These are phyloP conservation scores for Steccherinum ochraceum DNA, from an alignment of 768 basidiomycete genomes.

Conservation along the genomic window DNA sequence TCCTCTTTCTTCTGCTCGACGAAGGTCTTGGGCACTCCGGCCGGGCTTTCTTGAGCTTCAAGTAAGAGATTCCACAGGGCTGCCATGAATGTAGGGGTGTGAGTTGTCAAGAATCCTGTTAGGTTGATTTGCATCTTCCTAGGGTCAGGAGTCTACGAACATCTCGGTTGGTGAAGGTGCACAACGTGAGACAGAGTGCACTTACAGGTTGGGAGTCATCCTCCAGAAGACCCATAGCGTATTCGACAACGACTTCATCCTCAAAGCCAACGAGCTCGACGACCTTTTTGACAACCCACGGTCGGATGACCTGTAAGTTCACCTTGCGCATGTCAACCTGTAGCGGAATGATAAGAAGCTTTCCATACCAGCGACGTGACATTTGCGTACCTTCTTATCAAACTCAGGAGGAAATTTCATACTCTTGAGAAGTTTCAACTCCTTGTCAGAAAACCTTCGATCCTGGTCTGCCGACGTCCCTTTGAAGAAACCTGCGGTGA, in stretches of 20 bases:
- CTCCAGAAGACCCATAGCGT: constrained; percentile 91
- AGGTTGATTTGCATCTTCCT: constrained; percentile 94
- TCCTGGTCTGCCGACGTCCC: constrained; percentile 89
- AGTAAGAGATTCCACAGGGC: constrained; percentile 88
- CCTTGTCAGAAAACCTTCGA: constrained; percentile 92
- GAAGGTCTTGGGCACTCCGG: constrained; percentile 86
- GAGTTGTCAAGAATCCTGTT: constrained; percentile 85
- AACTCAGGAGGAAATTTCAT: constrained; percentile 91
- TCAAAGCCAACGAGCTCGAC: constrained; percentile 89
- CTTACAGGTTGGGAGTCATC: constrained; percentile 78
- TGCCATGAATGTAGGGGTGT: constrained; percentile 83
- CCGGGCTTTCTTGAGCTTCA: constrained; percentile 84
- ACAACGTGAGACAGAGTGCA: constrained; percentile 7
- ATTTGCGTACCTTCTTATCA: constrained; percentile 77
- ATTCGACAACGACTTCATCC: constrained; percentile 96
- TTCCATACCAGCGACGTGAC: background rate
- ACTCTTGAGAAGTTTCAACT: constrained; percentile 77
- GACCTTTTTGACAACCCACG: constrained; percentile 94
- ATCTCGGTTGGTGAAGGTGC: constrained; percentile 4
- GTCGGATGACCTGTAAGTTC: constrained; percentile 83
- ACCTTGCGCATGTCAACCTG: constrained; percentile 96
- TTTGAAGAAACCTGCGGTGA: constrained; percentile 71
- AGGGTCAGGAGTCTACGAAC: constrained; percentile 74
- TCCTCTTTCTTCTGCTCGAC: constrained; percentile 92
- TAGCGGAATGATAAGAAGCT: background rate